A percentile compares a stretch with the other conserved stretches of the same genome.
These are phyloP conservation scores for Penicillium sp. DNA, from an alignment of 2,329 filamentous ascomycete genomes.

Conservation along the genomic window DNA sequence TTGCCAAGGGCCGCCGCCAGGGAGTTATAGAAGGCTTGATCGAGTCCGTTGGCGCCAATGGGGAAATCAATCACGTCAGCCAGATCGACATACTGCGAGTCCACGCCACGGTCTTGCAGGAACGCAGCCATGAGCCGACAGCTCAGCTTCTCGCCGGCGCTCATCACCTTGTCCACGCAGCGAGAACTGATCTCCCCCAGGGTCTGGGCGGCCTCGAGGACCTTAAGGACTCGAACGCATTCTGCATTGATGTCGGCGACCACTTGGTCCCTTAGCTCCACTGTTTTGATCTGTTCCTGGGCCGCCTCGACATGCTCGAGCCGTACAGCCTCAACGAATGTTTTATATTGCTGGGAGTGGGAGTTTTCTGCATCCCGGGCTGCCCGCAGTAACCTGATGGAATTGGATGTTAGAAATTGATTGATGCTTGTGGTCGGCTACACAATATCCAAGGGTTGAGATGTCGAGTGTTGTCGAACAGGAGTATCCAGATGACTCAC, in stretches of 20 bases:
- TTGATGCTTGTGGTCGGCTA: not conserved
- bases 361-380: conserved; percentile 53
- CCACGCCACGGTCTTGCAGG: conserved; percentile 76
- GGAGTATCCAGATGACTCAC: conserved; percentile 56
- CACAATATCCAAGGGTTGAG: not conserved
- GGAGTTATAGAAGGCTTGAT: conserved; percentile 69
- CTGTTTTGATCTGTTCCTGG: conserved; percentile 61
- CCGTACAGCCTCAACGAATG: conserved; percentile 78
- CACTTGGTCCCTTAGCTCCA: conserved; percentile 60
- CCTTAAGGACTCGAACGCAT: conserved; percentile 78
- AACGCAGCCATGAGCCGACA: conserved; percentile 88
- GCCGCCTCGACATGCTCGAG: conserved; percentile 78
- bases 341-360: conserved; percentile 62
- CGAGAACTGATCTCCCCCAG: conserved; percentile 71
- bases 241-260: conserved; percentile 70
- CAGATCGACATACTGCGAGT: conserved; percentile 87
- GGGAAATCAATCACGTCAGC: conserved; percentile 75
- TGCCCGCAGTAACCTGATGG: conserved; percentile 47
- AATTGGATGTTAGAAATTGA: not conserved
- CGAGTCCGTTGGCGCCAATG: conserved; percentile 56
- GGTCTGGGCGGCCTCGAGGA: conserved; percentile 63
- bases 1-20: conserved; percentile 63
- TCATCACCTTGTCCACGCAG: conserved; percentile 85
- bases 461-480: not conserved
- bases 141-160: conserved; percentile 93